Conservation (phyloP, 495 filamentous ascomycete species). For the Aspergillus nidulans region DNA sequence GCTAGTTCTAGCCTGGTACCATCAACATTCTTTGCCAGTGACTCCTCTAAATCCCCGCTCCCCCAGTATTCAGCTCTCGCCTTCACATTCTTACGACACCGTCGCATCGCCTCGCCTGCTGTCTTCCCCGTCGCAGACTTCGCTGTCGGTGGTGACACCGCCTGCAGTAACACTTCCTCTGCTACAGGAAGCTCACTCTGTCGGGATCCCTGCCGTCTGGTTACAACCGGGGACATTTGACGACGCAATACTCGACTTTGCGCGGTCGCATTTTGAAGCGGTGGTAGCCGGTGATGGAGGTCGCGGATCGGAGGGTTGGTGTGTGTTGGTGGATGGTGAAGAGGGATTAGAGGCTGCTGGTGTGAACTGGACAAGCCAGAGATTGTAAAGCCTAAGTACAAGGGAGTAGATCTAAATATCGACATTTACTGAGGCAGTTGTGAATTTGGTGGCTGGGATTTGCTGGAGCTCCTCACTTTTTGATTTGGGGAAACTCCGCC, state of each 20-base stretch:
- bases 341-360: conserved; percentile 59
- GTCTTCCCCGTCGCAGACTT: conserved; percentile 60
- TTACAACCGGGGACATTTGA: conserved; percentile 89
- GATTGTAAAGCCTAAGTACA: conserved; percentile 25
- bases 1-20: conserved; percentile 89
- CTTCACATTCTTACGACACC: conserved; percentile 53
- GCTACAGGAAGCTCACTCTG: conserved; percentile 72
- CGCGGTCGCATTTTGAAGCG: conserved; percentile 58
- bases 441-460: conserved; percentile 8
- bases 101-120: conserved; percentile 61
- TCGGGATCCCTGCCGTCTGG: conserved; percentile 80
- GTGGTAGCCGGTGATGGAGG: conserved; percentile 70
- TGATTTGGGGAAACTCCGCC: conserved; percentile 3
- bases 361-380: conserved; percentile 42
- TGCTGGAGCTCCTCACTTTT: conserved; percentile 1
- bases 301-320: conserved; percentile 72
- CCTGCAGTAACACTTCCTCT: conserved; percentile 64
- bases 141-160: conserved; percentile 82
- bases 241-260: conserved; percentile 64
- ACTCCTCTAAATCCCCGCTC: conserved; percentile 78
- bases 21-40: conserved; percentile 66
- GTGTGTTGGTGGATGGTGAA: conserved; percentile 88
- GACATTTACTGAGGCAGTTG: not conserved
- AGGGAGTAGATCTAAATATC: not conserved
- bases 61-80: conserved; percentile 51